Evolutionary conservation across 169 alveolate species (phyloP).

Genomic region (Ichthyophthirius multifiliis): DNA sequence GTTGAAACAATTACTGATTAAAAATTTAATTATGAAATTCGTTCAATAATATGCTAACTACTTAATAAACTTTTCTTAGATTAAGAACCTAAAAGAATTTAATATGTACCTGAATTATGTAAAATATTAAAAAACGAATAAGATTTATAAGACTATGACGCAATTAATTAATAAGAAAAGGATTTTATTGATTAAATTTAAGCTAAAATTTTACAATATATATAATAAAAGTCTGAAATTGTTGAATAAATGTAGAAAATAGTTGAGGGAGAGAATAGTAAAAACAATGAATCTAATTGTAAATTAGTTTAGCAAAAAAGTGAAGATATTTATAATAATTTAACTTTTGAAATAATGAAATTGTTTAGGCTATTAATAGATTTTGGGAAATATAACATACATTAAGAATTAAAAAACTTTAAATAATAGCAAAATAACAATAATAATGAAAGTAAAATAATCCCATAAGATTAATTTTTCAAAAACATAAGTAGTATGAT

Average conservation of each 20-base stretch:
- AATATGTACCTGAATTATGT: conserved; percentile 22
- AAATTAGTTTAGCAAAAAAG: background rate
- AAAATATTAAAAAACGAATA: background rate
- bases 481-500: background rate
- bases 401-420: too few species aligned
- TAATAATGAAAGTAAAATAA: background rate
- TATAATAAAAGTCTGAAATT: background rate
- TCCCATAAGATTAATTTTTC: background rate
- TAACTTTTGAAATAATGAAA: conserved; percentile 23
- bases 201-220: background rate
- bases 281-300: too few species aligned
- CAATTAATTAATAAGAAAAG: background rate
- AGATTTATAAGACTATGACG: too few species aligned
- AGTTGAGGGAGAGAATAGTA: too few species aligned
- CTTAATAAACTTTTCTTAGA: conserved; percentile 21
- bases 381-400: conserved; percentile 17
- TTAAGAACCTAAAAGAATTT: conserved; percentile 28
- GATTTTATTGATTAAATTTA: background rate
- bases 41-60: conserved; percentile 13
- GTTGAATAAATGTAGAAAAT: background rate
- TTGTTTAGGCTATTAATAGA: background rate
- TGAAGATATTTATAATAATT: conserved; percentile 6
- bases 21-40: background rate
- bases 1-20: background rate
- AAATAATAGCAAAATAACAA: background rate